Base-by-base conservation (phyloP, 192 early-diverging fungal genomes). In the Gonapodya prolifera region DNA sequence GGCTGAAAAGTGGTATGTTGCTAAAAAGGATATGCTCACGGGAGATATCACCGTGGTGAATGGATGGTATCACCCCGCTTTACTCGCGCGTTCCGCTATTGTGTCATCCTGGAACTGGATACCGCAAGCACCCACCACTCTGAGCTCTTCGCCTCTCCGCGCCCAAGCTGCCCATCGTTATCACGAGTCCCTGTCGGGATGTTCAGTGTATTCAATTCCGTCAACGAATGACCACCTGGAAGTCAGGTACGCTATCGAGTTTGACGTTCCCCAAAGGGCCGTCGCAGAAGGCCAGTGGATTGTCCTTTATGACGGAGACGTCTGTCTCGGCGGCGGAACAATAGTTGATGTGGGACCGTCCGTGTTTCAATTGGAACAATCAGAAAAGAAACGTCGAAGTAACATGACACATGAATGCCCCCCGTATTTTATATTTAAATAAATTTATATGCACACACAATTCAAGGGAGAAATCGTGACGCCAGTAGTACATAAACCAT, bases 41-140 rank as follows among this genome's bases (percentile, higher is more conserved):
- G 94, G 92, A 80, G 82, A 87, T 13, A 83, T 98, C 70, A 81
- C 87, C 34, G 93, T 94, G 0, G 93, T 88, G 8, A 88, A 87
- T 28, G 85, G 82, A 77, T 16, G 69, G 77, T 69, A 76, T 35
- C 45, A 79, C 32, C 77, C 79, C 33, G 35, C 80, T 33, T 69
- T 79, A 35, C 61, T 77, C 1, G 78, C 30, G 2, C 33, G 69
- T 35, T 35, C 35, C 34, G 70, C 34, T 17, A 35, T 78, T 0
- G 84, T 30, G 73, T 80, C 34, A 34, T 80, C 76, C 78, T 84
- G 70, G 77, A 81, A 76, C 79, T 86, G 36, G 77, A 81, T 73
- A 35, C 79, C 1, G 76, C 30, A 0, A 0, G 30, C 1, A 31
- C 82, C 0, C 34, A 29, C 71, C 18, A 32, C 8, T 32, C 69